phyloP scores from a whole-genome alignment of 1,284 basidiomycete genomes.

The Inonotus hispidus region DNA sequence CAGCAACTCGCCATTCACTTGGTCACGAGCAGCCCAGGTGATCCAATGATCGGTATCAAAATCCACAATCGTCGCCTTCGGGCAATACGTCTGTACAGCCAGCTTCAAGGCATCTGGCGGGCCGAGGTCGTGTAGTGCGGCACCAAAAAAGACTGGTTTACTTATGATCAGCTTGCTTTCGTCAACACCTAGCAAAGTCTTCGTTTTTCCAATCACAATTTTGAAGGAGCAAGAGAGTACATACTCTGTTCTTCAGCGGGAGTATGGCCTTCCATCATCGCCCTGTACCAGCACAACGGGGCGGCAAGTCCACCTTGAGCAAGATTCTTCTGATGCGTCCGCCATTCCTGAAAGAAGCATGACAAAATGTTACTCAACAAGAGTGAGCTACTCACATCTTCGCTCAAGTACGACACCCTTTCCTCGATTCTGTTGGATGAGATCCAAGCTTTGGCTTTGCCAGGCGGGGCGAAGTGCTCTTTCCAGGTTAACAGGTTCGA shows the following conservation, averaged over 20 bases:
- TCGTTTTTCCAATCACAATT: not conserved
- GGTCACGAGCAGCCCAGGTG: conserved; percentile 25
- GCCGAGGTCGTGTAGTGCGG: conserved; percentile 26
- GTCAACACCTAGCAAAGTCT: conserved; percentile 21
- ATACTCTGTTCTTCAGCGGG: conserved; percentile 15
- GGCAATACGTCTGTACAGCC: conserved; percentile 22
- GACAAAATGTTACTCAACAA: not conserved
- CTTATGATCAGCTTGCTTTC: conserved; percentile 23
- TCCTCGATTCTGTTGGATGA: conserved; percentile 24
- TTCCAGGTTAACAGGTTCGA: conserved; percentile 27
- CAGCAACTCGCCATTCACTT: conserved; percentile 28
- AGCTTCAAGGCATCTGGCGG: conserved; percentile 21
- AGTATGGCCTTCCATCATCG: conserved; percentile 17
- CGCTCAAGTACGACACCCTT: conserved; percentile 26
- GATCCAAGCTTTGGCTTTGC: conserved; percentile 30
- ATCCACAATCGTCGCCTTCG: conserved; percentile 29
- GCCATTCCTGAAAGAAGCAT: conserved; percentile 9
- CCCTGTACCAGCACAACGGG: conserved; percentile 33
- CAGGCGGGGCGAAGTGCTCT: conserved; percentile 29
- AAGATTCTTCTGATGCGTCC: conserved; percentile 22
- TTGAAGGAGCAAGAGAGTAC: not conserved
- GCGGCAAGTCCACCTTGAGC: conserved; percentile 27
- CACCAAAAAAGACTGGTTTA: conserved; percentile 33
- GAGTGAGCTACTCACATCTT: conserved; percentile 24
- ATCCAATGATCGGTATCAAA: conserved; percentile 33